phyloP scores from a whole-genome alignment of 2,329 filamentous ascomycete species.

The Trichophyton simii region DNA sequence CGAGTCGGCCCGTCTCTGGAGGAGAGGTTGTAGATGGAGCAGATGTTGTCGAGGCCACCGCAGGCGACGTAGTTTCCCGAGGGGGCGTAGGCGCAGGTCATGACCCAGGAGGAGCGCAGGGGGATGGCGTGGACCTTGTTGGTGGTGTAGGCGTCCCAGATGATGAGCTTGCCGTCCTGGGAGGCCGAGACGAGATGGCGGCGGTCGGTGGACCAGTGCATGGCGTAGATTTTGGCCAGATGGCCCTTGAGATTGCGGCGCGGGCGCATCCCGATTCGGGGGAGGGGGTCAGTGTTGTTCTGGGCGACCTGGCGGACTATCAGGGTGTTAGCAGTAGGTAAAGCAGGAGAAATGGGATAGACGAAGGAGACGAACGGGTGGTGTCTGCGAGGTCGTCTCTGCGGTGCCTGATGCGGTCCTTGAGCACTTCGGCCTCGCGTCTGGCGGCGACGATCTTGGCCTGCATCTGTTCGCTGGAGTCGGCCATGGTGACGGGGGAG shows the following conservation, averaged over 20 bases:
- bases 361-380: conserved; percentile 56
- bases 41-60: conserved; percentile 97
- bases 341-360: conserved; percentile 17
- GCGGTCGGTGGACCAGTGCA: conserved; percentile 99
- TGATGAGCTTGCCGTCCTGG: conserved; percentile 98
- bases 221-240: conserved; percentile 97
- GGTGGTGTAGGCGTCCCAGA: conserved; percentile 99
- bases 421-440: conserved; percentile 92
- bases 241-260: conserved; percentile 95
- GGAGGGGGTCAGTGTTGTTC: conserved; percentile 82
- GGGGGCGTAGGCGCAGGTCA: conserved; percentile 98
- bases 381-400: conserved; percentile 99
- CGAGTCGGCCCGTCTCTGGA: conserved; percentile 93
- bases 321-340: background rate
- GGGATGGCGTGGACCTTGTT: conserved; percentile 99
- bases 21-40: conserved; percentile 98
- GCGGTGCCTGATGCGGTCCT: conserved; percentile 98
- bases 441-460: conserved; percentile 82
- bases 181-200: conserved; percentile 95
- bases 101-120: conserved; percentile 95
- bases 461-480: conserved; percentile 58
- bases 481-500: conserved; percentile 26
- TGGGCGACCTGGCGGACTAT: conserved; percentile 76
- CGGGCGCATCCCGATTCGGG: conserved; percentile 92
- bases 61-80: conserved; percentile 98